Evolutionary conservation across 371 early-diverging fungal genomes (phyloP).

Genomic region (Apophysomyces elegans): DNA sequence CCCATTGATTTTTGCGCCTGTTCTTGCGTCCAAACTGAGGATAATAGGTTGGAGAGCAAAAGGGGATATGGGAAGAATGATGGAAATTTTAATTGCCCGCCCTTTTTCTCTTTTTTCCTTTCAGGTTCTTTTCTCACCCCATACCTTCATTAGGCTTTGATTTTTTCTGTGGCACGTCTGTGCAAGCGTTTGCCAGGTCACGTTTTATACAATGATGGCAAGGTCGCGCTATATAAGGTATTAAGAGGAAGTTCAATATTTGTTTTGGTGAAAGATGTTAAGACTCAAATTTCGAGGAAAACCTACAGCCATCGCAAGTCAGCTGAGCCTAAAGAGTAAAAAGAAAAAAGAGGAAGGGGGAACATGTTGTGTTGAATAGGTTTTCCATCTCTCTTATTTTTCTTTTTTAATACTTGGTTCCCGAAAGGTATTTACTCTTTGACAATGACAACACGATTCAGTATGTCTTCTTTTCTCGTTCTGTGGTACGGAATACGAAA

Average conservation of each 20-base stretch:
- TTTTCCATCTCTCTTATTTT: neutral
- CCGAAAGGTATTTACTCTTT: neutral
- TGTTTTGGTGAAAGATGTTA: too few species aligned
- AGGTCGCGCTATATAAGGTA: neutral
- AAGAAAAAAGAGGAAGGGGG: too few species aligned
- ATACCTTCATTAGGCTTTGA: neutral
- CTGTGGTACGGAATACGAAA: neutral
- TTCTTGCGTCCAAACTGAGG: too few species aligned
- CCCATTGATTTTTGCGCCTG: too few species aligned
- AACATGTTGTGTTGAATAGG: too few species aligned
- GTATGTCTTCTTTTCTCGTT: neutral
- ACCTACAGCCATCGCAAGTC: conserved; percentile 9
- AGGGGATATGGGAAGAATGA: neutral
- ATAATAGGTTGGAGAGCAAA: neutral
- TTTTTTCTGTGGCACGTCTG: conserved; percentile 2
- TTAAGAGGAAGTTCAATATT: neutral
- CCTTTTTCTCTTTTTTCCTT: neutral
- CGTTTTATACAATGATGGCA: conserved; percentile 8
- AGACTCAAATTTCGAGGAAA: neutral
- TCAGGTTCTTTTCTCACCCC: neutral
- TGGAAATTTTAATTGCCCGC: neutral
- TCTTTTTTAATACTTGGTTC: neutral
- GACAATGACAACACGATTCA: conserved; percentile 5
- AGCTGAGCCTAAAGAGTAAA: neutral
- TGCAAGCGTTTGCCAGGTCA: conserved; percentile 6